phyloP scores from a whole-genome alignment of 75 land plant species.

The Cunninghamia lanceolata region DNA sequence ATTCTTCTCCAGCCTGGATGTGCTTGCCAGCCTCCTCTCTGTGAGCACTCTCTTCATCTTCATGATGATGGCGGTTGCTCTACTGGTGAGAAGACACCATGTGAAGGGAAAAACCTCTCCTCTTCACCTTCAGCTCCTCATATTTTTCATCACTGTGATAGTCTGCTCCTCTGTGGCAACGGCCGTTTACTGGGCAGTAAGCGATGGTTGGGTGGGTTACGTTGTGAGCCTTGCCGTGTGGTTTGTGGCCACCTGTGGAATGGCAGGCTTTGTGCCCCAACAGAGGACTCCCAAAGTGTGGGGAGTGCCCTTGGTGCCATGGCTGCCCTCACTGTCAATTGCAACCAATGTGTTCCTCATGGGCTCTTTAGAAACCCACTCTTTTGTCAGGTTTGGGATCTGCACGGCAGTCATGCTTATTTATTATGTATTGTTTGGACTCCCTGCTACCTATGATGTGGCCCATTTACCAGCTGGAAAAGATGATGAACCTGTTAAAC shows the following conservation, averaged over 20 bases:
- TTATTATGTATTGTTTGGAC: constrained; percentile 74
- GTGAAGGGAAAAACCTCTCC: constrained; percentile 29
- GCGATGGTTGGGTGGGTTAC: constrained; percentile 68
- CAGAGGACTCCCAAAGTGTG: constrained; percentile 59
- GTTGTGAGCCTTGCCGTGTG: constrained; percentile 40
- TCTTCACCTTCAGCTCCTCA: constrained; percentile 16
- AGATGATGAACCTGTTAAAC: constrained; percentile 9
- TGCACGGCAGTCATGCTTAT: constrained; percentile 68
- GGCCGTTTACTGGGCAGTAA: constrained; percentile 53
- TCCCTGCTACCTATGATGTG: constrained; percentile 87
- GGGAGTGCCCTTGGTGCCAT: constrained; percentile 94
- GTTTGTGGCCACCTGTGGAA: constrained; percentile 58
- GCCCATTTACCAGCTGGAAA: constrained; percentile 28
- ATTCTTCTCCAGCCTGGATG: constrained; percentile 69
- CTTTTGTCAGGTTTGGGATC: constrained; percentile 66
- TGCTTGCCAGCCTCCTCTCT: constrained; percentile 61
- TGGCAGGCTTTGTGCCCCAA: constrained; percentile 42
- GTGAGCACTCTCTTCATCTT: constrained; percentile 80
- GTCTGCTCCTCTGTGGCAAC: constrained; percentile 48
- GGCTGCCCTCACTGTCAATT: constrained; percentile 89
- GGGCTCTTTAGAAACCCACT: constrained; percentile 63
- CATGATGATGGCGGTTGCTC: constrained; percentile 68
- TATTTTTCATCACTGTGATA: constrained; percentile 32
- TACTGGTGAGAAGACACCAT: constrained; percentile 71
- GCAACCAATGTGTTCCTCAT: constrained; percentile 71